phyloP scores from a whole-genome alignment of 306 rosid species.

The Argentina anserina region DNA sequence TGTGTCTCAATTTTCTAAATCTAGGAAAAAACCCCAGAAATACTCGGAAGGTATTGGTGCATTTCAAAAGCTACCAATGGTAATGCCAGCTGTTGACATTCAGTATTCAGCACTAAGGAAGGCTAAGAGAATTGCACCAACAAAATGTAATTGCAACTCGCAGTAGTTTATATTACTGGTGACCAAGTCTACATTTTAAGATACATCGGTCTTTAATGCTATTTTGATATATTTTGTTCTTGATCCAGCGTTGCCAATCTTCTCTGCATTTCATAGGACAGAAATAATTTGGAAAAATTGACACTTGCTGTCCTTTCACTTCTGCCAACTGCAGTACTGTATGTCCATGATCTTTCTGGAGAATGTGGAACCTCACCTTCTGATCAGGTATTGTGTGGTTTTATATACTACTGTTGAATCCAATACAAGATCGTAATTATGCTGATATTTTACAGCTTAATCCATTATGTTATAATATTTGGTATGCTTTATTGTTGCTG shows the following conservation, averaged over 20 bases:
- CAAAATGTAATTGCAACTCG: conserved; percentile 56
- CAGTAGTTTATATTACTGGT: conserved; percentile 16
- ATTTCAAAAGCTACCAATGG: conserved; percentile 93
- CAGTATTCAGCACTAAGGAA: conserved; percentile 75
- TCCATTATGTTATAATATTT: not conserved
- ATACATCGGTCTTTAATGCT: too few relatives aligned
- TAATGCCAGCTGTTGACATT: conserved; percentile 85
- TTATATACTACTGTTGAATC: not conserved
- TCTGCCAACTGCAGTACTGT: conserved; percentile 85
- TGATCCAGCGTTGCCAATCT: conserved; percentile 60
- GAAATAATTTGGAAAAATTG: conserved; percentile 90
- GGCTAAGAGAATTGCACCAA: conserved; percentile 67
- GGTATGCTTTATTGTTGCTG: not conserved
- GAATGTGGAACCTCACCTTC: conserved; percentile 95
- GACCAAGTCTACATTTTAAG: conserved; percentile 10
- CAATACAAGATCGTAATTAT: not conserved
- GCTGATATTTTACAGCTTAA: not conserved
- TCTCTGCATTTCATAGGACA: conserved; percentile 52
- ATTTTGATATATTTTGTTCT: conserved; percentile 23
- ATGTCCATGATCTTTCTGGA: conserved; percentile 92
- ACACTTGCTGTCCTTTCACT: conserved; percentile 90
- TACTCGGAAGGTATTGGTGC: conserved; percentile 71
- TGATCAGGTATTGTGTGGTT: conserved; percentile 61
- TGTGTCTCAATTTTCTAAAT: conserved; percentile 19
- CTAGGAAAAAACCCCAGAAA: conserved; percentile 50